Evolutionary conservation across 2,329 filamentous ascomycete species (phyloP).

Genomic region (Cordyceps cicadae): DNA sequence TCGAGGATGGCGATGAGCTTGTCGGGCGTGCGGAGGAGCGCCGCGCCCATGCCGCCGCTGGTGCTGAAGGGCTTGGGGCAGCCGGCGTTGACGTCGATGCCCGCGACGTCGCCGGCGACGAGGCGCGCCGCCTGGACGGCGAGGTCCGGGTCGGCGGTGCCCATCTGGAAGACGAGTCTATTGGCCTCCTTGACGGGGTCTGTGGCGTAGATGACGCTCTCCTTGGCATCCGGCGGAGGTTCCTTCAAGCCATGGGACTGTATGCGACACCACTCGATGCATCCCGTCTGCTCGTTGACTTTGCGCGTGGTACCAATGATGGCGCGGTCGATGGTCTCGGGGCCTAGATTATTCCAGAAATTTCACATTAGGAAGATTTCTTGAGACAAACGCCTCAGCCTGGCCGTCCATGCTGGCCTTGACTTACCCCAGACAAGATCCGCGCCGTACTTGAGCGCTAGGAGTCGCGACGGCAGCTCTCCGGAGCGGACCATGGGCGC

Average conservation of each 20-base stretch:
- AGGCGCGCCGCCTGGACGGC: slow-evolving; percentile 79
- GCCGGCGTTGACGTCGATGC: slow-evolving; percentile 96
- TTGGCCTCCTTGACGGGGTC: slow-evolving; percentile 68
- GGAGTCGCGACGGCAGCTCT: slow-evolving; percentile 79
- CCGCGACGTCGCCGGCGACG: slow-evolving; percentile 78
- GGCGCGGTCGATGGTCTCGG: slow-evolving; percentile 86
- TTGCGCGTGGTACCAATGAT: slow-evolving; percentile 80
- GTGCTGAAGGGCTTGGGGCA: slow-evolving; percentile 97
- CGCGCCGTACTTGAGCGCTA: slow-evolving; percentile 89
- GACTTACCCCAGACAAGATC: slow-evolving; percentile 86
- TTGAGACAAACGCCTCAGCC: neutral
- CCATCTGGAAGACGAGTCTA: slow-evolving; percentile 83
- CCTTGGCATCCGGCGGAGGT: slow-evolving; percentile 41
- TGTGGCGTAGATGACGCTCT: slow-evolving; percentile 74
- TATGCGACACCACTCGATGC: slow-evolving; percentile 74
- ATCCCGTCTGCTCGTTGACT: slow-evolving; percentile 66
- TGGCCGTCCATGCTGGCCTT: neutral
- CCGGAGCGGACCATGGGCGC: slow-evolving; percentile 98
- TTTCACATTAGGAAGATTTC: neutral
- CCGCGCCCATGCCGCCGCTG: slow-evolving; percentile 89
- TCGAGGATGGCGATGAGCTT: slow-evolving; percentile 74
- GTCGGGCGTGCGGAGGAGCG: slow-evolving; percentile 77
- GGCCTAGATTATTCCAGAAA: slow-evolving; percentile 43
- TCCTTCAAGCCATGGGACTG: slow-evolving; percentile 62
- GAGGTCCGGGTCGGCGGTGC: slow-evolving; percentile 71